Percentiles rank a stretch among this genome's conserved stretches.
phyloP scores from a whole-genome alignment of 2,329 filamentous ascomycete genomes.

The Teratosphaeriaceae sp. region DNA sequence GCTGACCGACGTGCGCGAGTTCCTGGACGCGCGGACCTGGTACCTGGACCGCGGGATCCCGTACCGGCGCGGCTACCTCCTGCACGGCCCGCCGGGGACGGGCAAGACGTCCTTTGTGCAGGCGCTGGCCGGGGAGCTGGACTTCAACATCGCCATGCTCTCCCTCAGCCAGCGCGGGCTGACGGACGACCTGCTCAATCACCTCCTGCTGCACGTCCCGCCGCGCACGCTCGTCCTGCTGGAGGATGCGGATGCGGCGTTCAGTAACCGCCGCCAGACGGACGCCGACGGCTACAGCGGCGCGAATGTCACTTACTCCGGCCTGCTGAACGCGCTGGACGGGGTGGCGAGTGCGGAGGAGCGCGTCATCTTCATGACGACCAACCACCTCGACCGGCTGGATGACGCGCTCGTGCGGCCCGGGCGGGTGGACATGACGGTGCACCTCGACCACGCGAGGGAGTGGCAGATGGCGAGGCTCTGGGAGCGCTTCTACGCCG shows the following conservation, averaged over 20 bases:
- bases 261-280: slow-evolving; percentile 69
- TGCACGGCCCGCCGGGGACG: slow-evolving; percentile 83
- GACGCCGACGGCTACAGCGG: slow-evolving; percentile 80
- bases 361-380: slow-evolving; percentile 87
- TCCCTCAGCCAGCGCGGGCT: slow-evolving; percentile 86
- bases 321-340: slow-evolving; percentile 64
- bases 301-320: slow-evolving; percentile 88
- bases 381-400: slow-evolving; percentile 85
- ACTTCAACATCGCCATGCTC: slow-evolving; percentile 87
- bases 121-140: slow-evolving; percentile 82
- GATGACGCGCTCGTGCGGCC: slow-evolving; percentile 86
- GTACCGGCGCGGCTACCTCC: slow-evolving; percentile 79
- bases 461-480: slow-evolving; percentile 76
- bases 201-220: slow-evolving; percentile 78
- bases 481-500: slow-evolving; percentile 93
- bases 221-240: slow-evolving; percentile 74
- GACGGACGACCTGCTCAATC: slow-evolving; percentile 82
- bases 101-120: slow-evolving; percentile 97
- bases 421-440: slow-evolving; percentile 87
- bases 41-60: slow-evolving; percentile 93
- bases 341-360: slow-evolving; percentile 94
- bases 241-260: slow-evolving; percentile 89
- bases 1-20: slow-evolving; percentile 74
- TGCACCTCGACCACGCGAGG: slow-evolving; percentile 82
- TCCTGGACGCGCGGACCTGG: slow-evolving; percentile 73